Evolutionary conservation across 2,329 filamentous ascomycete genomes (phyloP).

Genomic region (Didymella segeticola): DNA sequence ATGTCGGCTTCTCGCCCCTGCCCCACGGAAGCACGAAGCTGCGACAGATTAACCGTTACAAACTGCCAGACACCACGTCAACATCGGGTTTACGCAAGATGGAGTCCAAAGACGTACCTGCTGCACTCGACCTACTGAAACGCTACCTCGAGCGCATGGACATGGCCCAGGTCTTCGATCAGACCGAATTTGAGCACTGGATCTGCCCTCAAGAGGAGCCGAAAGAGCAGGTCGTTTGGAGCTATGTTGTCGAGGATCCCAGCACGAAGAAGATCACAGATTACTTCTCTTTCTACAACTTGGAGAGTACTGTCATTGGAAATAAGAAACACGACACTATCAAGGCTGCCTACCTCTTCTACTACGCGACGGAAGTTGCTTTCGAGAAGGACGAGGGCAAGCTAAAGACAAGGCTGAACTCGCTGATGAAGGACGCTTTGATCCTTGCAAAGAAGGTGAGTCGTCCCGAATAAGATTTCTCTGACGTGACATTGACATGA

Average conservation of each 20-base stretch:
- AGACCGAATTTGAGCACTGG: constrained; percentile 88
- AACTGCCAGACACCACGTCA: constrained; percentile 75
- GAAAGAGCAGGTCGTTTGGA: constrained; percentile 83
- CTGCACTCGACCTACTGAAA: constrained; percentile 75
- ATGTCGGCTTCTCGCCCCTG: constrained; percentile 90
- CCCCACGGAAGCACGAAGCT: constrained; percentile 82
- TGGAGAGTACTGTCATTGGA: constrained; percentile 91
- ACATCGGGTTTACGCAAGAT: constrained; percentile 81
- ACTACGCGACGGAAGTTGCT: constrained; percentile 87
- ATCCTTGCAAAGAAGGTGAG: constrained; percentile 80
- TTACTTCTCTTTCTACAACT: constrained; percentile 95
- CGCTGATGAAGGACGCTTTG: constrained; percentile 81
- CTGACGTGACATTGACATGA: constrained; percentile 10
- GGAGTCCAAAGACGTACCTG: constrained; percentile 77
- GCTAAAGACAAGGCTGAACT: constrained; percentile 80
- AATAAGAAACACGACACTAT: constrained; percentile 79
- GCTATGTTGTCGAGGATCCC: constrained; percentile 81
- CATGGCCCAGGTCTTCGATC: constrained; percentile 80
- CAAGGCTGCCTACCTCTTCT: constrained; percentile 93
- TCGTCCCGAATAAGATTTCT: background rate
- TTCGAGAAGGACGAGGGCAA: constrained; percentile 65
- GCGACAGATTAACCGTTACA: constrained; percentile 85
- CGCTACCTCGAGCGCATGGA: constrained; percentile 82
- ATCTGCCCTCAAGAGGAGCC: constrained; percentile 69
- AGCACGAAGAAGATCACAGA: constrained; percentile 84